These are phyloP conservation scores for Lepidium africanum DNA, from an alignment of 345 rosid species.

Conservation along the genomic window DNA sequence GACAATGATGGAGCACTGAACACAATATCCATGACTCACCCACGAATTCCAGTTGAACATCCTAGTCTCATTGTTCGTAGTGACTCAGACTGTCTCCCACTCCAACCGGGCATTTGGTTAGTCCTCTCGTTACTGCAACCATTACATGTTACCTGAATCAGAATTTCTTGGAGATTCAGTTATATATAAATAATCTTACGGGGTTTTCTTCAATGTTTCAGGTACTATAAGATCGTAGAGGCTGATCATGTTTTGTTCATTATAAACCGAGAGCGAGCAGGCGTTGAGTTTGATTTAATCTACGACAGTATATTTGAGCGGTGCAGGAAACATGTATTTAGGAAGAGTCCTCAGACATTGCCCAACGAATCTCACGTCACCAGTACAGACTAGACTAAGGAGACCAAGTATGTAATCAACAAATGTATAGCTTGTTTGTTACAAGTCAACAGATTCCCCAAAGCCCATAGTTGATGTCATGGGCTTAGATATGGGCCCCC, in stretches of 20 bases:
- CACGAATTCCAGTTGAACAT: conserved; percentile 72
- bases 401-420: neutral
- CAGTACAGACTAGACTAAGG: neutral
- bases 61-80: conserved; percentile 39
- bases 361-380: conserved; percentile 35
- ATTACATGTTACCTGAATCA: neutral
- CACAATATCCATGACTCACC: conserved; percentile 93
- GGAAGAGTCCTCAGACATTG: conserved; percentile 48
- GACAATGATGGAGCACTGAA: conserved; percentile 97
- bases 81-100: conserved; percentile 58
- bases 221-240: conserved; percentile 92
- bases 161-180: neutral
- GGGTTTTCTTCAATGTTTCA: conserved; percentile 18
- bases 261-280: conserved; percentile 84
- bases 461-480: neutral
- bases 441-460: neutral
- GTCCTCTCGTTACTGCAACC: conserved; percentile 8
- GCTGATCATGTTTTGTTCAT: conserved; percentile 84
- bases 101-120: conserved; percentile 89
- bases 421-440: conserved; percentile 10
- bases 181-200: neutral
- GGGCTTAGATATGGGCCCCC: neutral
- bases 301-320: conserved; percentile 92
- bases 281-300: conserved; percentile 75
- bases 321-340: conserved; percentile 78